Evolutionary conservation across 179 eudicot genomes (phyloP).

Genomic region (Heliamphora pulchella): DNA sequence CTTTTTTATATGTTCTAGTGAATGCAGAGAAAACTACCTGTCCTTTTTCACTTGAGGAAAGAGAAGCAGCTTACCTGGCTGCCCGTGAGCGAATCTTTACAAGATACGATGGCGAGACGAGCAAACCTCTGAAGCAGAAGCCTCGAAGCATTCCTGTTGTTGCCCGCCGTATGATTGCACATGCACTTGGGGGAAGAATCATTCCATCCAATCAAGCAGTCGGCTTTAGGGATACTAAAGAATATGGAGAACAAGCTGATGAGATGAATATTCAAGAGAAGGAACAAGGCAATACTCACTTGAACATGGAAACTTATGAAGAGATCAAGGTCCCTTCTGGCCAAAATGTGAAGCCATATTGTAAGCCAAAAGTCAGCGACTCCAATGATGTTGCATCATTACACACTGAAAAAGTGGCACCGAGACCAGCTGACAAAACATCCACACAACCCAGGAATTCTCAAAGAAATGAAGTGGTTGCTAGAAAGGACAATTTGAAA

Average conservation of each 20-base stretch:
- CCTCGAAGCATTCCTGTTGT: slow-evolving; percentile 66
- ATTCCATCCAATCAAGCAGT: slow-evolving; percentile 25
- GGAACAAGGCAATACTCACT: slow-evolving; percentile 20
- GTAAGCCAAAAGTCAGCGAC: slow-evolving; percentile 15
- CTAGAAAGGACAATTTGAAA: slow-evolving; percentile 30
- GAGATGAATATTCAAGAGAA: slow-evolving; percentile 24
- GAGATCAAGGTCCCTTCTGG: slow-evolving; percentile 4
- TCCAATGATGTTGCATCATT: slow-evolving; percentile 8
- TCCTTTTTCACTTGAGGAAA: slow-evolving; percentile 52
- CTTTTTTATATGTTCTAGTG: slow-evolving; percentile 31
- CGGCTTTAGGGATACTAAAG: slow-evolving; percentile 18
- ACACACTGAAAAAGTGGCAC: slow-evolving; percentile 8
- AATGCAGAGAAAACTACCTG: slow-evolving; percentile 29
- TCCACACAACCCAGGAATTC: slow-evolving; percentile 16
- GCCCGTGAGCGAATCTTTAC: slow-evolving; percentile 86
- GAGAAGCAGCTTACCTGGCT: slow-evolving; percentile 78
- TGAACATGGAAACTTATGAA: slow-evolving; percentile 17
- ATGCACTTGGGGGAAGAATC: slow-evolving; percentile 76
- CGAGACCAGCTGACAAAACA: slow-evolving; percentile 4
- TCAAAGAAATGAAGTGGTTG: slow-evolving; percentile 25
- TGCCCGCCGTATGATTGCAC: slow-evolving; percentile 96
- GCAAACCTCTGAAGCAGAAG: slow-evolving; percentile 38
- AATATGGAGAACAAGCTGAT: slow-evolving; percentile 13
- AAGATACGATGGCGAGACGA: slow-evolving; percentile 30
- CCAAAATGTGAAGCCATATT: slow-evolving; percentile 10